These are phyloP conservation scores for Hanseniaspora jakobsenii DNA, from an alignment of 805 yeast species.

Conservation along the genomic window DNA sequence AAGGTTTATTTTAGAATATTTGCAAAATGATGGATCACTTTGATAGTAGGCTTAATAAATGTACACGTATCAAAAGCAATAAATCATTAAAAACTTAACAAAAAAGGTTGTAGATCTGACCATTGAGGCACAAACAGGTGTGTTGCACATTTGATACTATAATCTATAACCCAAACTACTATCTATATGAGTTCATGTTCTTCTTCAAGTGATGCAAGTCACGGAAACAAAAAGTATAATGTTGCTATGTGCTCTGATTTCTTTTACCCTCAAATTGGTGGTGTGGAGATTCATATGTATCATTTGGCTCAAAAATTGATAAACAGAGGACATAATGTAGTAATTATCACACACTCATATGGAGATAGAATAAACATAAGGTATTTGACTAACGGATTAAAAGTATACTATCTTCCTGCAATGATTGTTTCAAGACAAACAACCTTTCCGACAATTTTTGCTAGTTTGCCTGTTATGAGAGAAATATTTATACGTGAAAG, in stretches of 20 bases:
- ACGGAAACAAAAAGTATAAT: slow-evolving; percentile 15
- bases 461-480: slow-evolving; percentile 73
- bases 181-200: not conserved
- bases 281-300: slow-evolving; percentile 89
- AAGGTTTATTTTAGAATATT: too few relatives aligned
- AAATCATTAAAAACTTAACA: too few relatives aligned
- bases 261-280: slow-evolving; percentile 97
- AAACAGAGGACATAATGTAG: slow-evolving; percentile 69
- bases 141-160: too few relatives aligned
- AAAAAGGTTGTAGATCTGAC: too few relatives aligned
- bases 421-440: slow-evolving; percentile 70
- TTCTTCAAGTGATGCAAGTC: not conserved
- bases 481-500: slow-evolving; percentile 75
- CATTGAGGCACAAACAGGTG: too few relatives aligned
- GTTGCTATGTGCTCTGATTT: slow-evolving; percentile 81
- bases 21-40: too few relatives aligned
- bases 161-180: too few relatives aligned
- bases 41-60: too few relatives aligned
- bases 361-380: slow-evolving; percentile 74
- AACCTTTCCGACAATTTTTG: slow-evolving; percentile 79
- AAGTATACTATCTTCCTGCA: slow-evolving; percentile 83
- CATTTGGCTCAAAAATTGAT: slow-evolving; percentile 78
- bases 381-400: slow-evolving; percentile 74
- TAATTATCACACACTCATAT: slow-evolving; percentile 81
- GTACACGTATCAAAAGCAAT: too few relatives aligned